These are phyloP conservation scores for Arabis hirsuta DNA, from an alignment of 345 rosid genomes.

Conservation along the genomic window DNA sequence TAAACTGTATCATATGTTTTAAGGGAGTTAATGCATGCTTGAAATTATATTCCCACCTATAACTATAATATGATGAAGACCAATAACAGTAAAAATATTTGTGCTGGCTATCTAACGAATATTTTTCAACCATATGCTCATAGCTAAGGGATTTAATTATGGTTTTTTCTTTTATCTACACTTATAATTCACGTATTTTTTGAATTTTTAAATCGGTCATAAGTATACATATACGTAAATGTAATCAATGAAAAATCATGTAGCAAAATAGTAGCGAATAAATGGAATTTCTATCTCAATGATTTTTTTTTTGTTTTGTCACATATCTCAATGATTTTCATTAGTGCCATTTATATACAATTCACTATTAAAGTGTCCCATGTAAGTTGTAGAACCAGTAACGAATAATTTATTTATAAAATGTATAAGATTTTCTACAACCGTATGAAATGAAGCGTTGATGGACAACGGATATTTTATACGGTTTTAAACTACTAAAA, in stretches of 20 bases:
- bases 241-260: neutral
- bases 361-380: neutral
- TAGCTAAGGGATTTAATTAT: neutral
- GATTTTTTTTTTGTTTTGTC: too few relatives aligned
- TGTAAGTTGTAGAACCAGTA: neutral
- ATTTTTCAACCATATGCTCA: neutral
- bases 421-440: neutral
- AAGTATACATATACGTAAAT: neutral
- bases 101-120: neutral
- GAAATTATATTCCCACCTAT: conserved; percentile 12
- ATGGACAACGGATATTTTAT: neutral
- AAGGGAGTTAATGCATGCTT: neutral
- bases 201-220: neutral
- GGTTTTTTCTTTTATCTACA: neutral
- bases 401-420: neutral
- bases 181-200: neutral
- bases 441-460: neutral
- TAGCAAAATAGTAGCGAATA: neutral
- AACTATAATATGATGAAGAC: neutral
- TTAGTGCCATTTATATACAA: neutral
- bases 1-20: conserved; percentile 8
- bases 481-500: neutral
- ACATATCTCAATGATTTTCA: too few relatives aligned
- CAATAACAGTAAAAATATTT: neutral
- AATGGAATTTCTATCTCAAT: too few relatives aligned